These are phyloP conservation scores for Prunus mongolica DNA, from an alignment of 306 rosid species.

Conservation along the genomic window DNA sequence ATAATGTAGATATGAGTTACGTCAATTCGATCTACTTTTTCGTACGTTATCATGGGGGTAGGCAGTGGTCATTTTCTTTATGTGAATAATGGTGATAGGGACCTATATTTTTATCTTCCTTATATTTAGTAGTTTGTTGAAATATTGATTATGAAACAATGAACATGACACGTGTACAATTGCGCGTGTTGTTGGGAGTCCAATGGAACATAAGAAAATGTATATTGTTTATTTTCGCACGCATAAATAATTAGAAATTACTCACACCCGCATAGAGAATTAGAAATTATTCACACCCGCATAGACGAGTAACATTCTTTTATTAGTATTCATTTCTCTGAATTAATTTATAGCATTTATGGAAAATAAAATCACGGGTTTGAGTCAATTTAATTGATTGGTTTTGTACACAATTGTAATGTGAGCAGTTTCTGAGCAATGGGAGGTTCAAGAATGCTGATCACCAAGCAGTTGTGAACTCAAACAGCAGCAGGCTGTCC, in stretches of 20 bases:
- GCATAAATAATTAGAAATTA: background rate
- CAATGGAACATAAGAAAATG: background rate
- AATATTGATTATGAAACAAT: too few relatives aligned
- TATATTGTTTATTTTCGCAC: too few relatives aligned
- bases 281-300: background rate
- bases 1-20: too few relatives aligned
- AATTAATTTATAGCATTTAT: background rate
- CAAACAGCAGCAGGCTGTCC: slow-evolving; percentile 63
- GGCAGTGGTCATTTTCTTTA: too few relatives aligned
- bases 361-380: background rate
- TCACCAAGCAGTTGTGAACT: slow-evolving; percentile 94
- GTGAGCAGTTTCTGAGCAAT: slow-evolving; percentile 64
- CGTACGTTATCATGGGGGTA: too few relatives aligned
- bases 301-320: too few relatives aligned
- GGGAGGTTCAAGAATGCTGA: slow-evolving; percentile 95
- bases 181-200: background rate
- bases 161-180: background rate
- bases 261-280: background rate
- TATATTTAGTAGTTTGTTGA: too few relatives aligned
- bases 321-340: background rate
- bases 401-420: background rate
- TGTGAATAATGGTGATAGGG: too few relatives aligned
- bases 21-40: too few relatives aligned
- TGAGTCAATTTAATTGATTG: background rate
- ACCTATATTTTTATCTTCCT: too few relatives aligned